Base-by-base conservation (phyloP, 2,329 filamentous ascomycete genomes). In the Talaromyces sp. region DNA sequence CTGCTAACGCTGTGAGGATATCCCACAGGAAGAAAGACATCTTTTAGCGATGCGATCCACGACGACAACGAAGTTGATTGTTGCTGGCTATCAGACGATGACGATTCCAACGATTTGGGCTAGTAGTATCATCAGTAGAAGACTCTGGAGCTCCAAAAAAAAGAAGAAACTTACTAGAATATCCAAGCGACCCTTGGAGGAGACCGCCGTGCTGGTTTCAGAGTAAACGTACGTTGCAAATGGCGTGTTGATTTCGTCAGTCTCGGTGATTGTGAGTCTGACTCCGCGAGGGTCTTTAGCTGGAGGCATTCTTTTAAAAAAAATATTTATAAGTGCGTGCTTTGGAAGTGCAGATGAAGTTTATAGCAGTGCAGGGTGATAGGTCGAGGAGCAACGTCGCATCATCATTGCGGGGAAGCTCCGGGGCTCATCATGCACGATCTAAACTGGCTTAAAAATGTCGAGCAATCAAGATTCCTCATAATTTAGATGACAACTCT, bases 11-110 rank as follows among this genome's bases (percentile, higher is more conserved):
- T 95, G 66, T 92, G 85, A 0, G 92, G 93, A 74, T 89, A 97
- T n/a, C 92, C 92, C 1, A 90, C 87, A 0, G 93, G 93, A 1
- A 96, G 82, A 71, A 96, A 96, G 30, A 93, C 84, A 66, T 91
- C 87, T 49, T 92, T 72, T 1, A 85, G 65, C 65, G 73, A 92
- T 72, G 1, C 85, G 64, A 65, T 73, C 67, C 75, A 75, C 66
- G 71, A 69, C 13, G 28, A 42, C 33, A 75, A 63, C 17, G 70
- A 65, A 33, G 64, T 65, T 69, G 70, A 71, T 64, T 65, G 58
- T 33, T 63, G 63, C 1, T 62, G 61, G 13, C 64, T 59, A 19
- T 62, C 17, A 13, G 67, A 51, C n/a, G 58, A 30, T 53, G 57
- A 66, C 65, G 61, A 63, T 66, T 27, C 25, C 53, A n/a, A 49